Base-by-base conservation (phyloP, 495 filamentous ascomycete species). In the Aspergillus sclerotiicarbonarius region DNA sequence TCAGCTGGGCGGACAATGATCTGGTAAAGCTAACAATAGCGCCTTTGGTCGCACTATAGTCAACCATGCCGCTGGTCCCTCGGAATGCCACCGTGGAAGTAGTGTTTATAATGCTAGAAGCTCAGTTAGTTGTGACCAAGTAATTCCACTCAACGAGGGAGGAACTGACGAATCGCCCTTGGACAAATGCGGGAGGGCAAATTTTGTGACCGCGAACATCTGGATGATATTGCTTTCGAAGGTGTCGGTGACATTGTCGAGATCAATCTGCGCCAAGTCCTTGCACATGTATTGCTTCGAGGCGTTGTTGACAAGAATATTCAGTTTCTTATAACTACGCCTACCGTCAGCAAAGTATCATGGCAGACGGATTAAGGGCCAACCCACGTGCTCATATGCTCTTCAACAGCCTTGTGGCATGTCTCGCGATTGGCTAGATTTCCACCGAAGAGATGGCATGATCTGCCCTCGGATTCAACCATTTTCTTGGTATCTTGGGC, bases 191-290 rank as follows among this genome's bases (percentile, higher is more conserved):
- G 77, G 78, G 18, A 87, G 58, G 4, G 82, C 76, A 58, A 73
- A 86, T 62, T 87, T 88, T 10, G 81, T 77, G 58, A 87, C 68
- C 18, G 84, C 81, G 62, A 88, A 82, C 76, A 87, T 84, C 60
- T 80, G 77, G 35, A 87, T 62, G 46, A 88, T 79, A 53, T 89
- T 87, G 50, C 67, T 76, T 20, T 75, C 72, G 74, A 85, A 89
- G 0, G 75, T 76, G 53, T 77, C 76, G 50, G 80, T 75, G 10
- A 82, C 77, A 12, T 70, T 67, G 31, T 79, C 73, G 18, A 84
- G 68, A 58, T 83, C 70, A 30, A 82, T 85, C 3, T 86, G 70
- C 1, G 61, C 60, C 21, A 86, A 71, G 35, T 85, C 76, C 12
- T 72, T 63, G 64, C 75, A 82, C 63, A 80, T 74, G 20, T 75